These are phyloP conservation scores for Cystobasidium slooffiae DNA, from an alignment of 1,284 basidiomycete species.

Conservation along the genomic window DNA sequence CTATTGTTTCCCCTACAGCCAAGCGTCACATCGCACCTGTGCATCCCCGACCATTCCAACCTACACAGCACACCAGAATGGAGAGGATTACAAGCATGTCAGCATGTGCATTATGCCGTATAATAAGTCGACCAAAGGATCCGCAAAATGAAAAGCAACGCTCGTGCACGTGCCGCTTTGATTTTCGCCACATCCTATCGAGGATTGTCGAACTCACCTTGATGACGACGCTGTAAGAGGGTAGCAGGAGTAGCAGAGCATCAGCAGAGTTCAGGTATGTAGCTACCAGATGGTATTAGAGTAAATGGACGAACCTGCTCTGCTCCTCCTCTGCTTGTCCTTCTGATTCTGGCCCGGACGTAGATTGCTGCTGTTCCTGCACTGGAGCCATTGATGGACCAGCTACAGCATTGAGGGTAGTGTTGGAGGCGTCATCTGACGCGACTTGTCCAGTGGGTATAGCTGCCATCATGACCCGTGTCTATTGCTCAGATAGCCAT, in stretches of 20 bases:
- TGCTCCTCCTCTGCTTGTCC: constrained; percentile 22
- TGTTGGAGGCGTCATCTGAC: not conserved
- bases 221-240: constrained; percentile 44
- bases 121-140: not conserved
- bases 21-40: constrained; percentile 88
- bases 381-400: not conserved
- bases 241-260: not conserved
- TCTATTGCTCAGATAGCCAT: too few relatives aligned
- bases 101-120: too few relatives aligned
- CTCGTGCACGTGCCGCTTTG: constrained; percentile 8
- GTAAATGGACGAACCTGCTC: not conserved
- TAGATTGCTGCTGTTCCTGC: not conserved
- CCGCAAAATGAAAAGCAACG: not conserved
- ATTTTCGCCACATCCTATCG: constrained; percentile 6
- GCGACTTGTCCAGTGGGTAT: constrained; percentile 11
- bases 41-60: constrained; percentile 99
- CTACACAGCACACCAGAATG: constrained; percentile 59
- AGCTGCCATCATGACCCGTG: not conserved
- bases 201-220: constrained; percentile 31
- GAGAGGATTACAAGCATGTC: not conserved
- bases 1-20: not conserved
- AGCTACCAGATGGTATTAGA: not conserved
- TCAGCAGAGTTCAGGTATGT: not conserved
- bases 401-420: not conserved
- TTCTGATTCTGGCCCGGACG: not conserved